A percentile compares a stretch with the other conserved stretches of the same genome.
These are phyloP conservation scores for Mucor lusitanicus DNA, from an alignment of 371 early-diverging fungal species.

Conservation along the genomic window DNA sequence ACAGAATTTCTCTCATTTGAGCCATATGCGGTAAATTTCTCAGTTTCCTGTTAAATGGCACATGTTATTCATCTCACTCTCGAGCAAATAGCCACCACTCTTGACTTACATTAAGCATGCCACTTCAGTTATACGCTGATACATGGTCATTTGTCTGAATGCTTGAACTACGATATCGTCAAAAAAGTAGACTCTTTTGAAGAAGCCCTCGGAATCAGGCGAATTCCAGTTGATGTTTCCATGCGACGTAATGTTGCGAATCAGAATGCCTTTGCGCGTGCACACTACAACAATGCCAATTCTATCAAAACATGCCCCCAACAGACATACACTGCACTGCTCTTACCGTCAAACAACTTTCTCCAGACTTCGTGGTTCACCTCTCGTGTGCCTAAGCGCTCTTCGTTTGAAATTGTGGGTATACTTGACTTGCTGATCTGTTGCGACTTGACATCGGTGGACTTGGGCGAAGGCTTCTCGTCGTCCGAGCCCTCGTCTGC, in stretches of 20 bases:
- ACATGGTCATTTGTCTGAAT: slow-evolving; percentile 56
- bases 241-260: slow-evolving; percentile 36
- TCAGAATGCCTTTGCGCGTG: slow-evolving; percentile 31
- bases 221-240: slow-evolving; percentile 41
- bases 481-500: slow-evolving; percentile 27
- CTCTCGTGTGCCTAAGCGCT: slow-evolving; percentile 27
- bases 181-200: slow-evolving; percentile 53
- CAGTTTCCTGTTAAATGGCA: slow-evolving; percentile 38
- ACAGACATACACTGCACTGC: not conserved
- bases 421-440: not conserved
- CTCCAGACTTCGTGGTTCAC: slow-evolving; percentile 39
- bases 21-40: slow-evolving; percentile 49
- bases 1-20: slow-evolving; percentile 46
- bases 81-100: not conserved
- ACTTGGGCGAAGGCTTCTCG: slow-evolving; percentile 17
- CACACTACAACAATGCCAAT: slow-evolving; percentile 26
- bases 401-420: slow-evolving; percentile 9
- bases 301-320: not conserved
- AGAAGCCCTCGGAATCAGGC: slow-evolving; percentile 54
- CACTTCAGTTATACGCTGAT: slow-evolving; percentile 54
- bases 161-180: slow-evolving; percentile 49
- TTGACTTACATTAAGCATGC: slow-evolving; percentile 51
- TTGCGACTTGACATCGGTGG: slow-evolving; percentile 12
- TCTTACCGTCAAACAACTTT: slow-evolving; percentile 37
- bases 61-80: not conserved